Percentiles rank a stretch among this genome's conserved stretches.
These are phyloP conservation scores for Pistacia integerrima DNA, from an alignment of 345 rosid species.

Conservation along the genomic window DNA sequence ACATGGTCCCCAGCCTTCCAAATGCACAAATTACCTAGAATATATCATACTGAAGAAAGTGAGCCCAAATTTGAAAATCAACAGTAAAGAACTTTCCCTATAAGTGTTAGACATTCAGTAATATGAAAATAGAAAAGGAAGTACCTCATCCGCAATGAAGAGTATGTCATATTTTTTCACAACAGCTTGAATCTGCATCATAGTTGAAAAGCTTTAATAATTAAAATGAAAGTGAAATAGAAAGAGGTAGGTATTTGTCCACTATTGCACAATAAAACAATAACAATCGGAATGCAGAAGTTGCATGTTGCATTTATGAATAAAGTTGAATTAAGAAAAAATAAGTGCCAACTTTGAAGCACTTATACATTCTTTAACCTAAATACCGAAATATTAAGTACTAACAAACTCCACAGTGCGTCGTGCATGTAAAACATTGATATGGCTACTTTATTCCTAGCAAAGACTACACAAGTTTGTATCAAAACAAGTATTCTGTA, in stretches of 20 bases:
- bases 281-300: neutral
- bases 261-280: neutral
- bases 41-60: constrained; percentile 20
- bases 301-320: neutral
- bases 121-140: neutral
- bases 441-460: neutral
- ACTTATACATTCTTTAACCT: constrained; percentile 3
- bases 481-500: neutral
- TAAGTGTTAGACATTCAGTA: neutral
- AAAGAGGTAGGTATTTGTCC: neutral
- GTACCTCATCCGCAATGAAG: constrained; percentile 95
- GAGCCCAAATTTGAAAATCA: neutral
- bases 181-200: constrained; percentile 83
- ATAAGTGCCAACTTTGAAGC: neutral
- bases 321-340: neutral
- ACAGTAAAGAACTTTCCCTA: neutral
- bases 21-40: constrained; percentile 92
- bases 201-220: constrained; percentile 10
- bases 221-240: neutral
- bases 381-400: neutral
- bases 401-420: neutral
- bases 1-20: constrained; percentile 98
- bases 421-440: too few species aligned
- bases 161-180: constrained; percentile 84
- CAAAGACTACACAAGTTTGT: neutral